Evolutionary conservation across 1,139 yeast species (phyloP).

Genomic region (Candida tunisiensis): DNA sequence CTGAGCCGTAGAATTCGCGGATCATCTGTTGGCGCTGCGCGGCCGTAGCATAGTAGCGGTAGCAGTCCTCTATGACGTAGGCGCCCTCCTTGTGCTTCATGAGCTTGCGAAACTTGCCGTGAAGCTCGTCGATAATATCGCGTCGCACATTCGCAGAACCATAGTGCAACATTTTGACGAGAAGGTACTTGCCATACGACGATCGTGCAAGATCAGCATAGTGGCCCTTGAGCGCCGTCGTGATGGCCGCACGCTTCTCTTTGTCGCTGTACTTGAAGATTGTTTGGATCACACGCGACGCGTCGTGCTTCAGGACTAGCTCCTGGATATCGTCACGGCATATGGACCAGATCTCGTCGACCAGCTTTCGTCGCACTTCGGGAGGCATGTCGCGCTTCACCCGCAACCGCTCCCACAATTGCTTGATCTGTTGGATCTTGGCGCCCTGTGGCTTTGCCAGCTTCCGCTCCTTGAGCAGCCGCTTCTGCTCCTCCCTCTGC

Average conservation of each 20-base stretch:
- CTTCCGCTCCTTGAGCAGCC: constrained; percentile 66
- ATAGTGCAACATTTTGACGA: constrained; percentile 81
- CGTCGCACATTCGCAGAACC: constrained; percentile 73
- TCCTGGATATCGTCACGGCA: constrained; percentile 66
- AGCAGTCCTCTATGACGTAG: constrained; percentile 92
- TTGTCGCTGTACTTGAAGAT: constrained; percentile 72
- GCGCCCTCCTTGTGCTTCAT: constrained; percentile 99
- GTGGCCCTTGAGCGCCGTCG: constrained; percentile 53
- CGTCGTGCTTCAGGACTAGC: constrained; percentile 87
- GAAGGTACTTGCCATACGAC: constrained; percentile 81
- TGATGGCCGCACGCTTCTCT: constrained; percentile 61
- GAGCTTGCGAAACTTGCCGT: constrained; percentile 77
- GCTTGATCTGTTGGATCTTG: constrained; percentile 73
- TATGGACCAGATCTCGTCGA: constrained; percentile 75
- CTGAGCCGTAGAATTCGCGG: constrained; percentile 96
- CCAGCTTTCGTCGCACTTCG: constrained; percentile 57
- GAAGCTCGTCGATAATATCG: constrained; percentile 63
- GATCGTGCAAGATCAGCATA: constrained; percentile 77
- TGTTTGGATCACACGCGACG: constrained; percentile 92
- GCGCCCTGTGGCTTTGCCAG: constrained; percentile 72
- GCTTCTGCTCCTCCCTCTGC: constrained; percentile 74
- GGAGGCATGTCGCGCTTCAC: constrained; percentile 71
- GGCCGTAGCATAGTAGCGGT: constrained; percentile 65
- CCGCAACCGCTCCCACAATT: constrained; percentile 82
- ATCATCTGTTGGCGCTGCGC: constrained; percentile 83